These are phyloP conservation scores for Aspergillus vadensis DNA, from an alignment of 2,329 filamentous ascomycete species.

Conservation along the genomic window DNA sequence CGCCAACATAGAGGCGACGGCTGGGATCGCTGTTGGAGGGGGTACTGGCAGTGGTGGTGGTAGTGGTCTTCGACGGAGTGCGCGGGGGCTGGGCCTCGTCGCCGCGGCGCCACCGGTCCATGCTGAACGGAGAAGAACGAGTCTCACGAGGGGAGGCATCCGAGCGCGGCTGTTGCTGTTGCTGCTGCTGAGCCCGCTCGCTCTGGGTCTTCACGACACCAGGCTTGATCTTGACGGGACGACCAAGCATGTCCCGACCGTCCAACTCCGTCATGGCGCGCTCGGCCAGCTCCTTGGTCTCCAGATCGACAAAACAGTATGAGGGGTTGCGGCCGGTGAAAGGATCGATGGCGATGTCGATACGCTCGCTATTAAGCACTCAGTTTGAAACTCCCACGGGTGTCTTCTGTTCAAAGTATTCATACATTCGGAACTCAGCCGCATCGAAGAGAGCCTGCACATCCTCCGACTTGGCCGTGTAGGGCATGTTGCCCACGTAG, in stretches of 20 bases:
- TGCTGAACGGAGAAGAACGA: constrained; percentile 28
- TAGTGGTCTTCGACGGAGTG: background rate
- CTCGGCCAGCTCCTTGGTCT: constrained; percentile 58
- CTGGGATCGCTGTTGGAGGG: constrained; percentile 37
- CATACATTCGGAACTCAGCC: constrained; percentile 41
- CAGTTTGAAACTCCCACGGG: constrained; percentile 18
- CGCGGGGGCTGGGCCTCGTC: constrained; percentile 41
- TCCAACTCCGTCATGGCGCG: constrained; percentile 60
- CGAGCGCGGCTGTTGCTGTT: constrained; percentile 14
- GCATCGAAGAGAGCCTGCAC: constrained; percentile 52
- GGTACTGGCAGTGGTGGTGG: background rate
- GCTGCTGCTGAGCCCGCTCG: constrained; percentile 31
- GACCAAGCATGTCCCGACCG: constrained; percentile 57
- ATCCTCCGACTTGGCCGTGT: constrained; percentile 55
- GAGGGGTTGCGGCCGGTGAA: constrained; percentile 70
- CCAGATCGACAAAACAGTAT: constrained; percentile 74
- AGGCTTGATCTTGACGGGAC: constrained; percentile 65
- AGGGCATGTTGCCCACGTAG: constrained; percentile 59
- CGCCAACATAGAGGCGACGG: constrained; percentile 51
- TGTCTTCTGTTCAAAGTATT: constrained; percentile 2
- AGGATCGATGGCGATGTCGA: constrained; percentile 70
- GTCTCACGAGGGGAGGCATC: constrained; percentile 26
- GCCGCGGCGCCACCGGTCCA: constrained; percentile 48
- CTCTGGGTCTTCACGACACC: constrained; percentile 58
- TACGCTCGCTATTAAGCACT: constrained; percentile 51